Percentiles rank a stretch among this genome's conserved stretches.
Evolutionary conservation across 352 stramenopile species (phyloP).

Genomic region (Pythium dissotocum): DNA sequence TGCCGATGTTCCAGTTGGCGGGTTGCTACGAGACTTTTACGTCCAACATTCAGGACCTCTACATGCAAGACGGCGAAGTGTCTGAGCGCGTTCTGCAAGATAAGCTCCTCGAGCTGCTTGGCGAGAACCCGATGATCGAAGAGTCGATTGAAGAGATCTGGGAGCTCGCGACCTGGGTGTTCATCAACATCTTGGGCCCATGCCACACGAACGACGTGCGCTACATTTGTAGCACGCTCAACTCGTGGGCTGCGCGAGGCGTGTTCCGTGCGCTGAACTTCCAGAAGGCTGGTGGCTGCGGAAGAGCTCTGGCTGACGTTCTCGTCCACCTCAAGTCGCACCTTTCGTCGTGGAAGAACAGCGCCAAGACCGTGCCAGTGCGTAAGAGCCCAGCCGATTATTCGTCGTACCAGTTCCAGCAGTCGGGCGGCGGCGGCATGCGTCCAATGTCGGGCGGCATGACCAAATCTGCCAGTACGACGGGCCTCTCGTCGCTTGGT

Average conservation of each 20-base stretch:
- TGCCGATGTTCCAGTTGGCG: slow-evolving; percentile 97
- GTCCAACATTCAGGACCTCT: slow-evolving; percentile 71
- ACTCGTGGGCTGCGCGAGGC: slow-evolving; percentile 74
- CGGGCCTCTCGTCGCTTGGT: slow-evolving; percentile 73
- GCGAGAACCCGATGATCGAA: slow-evolving; percentile 81
- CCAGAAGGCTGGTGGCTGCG: slow-evolving; percentile 64
- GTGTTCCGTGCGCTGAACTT: slow-evolving; percentile 81
- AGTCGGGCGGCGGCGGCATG: slow-evolving; percentile 32
- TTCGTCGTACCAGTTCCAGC: slow-evolving; percentile 80
- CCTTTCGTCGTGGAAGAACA: slow-evolving; percentile 60
- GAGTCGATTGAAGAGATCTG: slow-evolving; percentile 96
- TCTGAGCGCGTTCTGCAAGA: slow-evolving; percentile 78
- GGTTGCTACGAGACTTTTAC: slow-evolving; percentile 95
- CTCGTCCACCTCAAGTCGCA: slow-evolving; percentile 73
- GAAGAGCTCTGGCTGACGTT: slow-evolving; percentile 68
- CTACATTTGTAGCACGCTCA: slow-evolving; percentile 86
- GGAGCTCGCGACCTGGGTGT: slow-evolving; percentile 95
- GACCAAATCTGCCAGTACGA: slow-evolving; percentile 90
- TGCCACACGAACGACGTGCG: slow-evolving; percentile 95
- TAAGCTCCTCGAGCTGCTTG: slow-evolving; percentile 79
- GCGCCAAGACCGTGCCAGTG: slow-evolving; percentile 79
- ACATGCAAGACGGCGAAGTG: slow-evolving; percentile 57
- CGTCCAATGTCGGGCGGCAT: slow-evolving; percentile 48
- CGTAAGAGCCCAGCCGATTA: slow-evolving; percentile 86
- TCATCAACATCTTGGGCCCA: slow-evolving; percentile 94